Base-by-base conservation (phyloP, 352 stramenopile species). In the Phytophthora niederhauseri region DNA sequence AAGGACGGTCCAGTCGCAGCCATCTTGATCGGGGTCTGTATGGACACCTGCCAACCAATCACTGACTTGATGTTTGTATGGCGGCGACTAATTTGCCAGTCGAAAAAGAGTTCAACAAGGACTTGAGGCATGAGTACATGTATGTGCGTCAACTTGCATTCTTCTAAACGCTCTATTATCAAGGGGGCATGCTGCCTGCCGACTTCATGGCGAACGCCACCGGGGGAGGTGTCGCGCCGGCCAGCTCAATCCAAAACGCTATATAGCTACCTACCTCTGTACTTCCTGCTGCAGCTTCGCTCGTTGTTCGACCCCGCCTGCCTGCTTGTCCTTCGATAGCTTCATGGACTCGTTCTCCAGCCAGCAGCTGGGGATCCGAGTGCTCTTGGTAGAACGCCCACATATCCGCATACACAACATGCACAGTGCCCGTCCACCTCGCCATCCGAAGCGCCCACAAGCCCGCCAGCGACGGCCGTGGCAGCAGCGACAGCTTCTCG, bases 1-100 rank as follows among this genome's bases (percentile, higher is more conserved):
- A 92, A 92, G 45, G 78, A 45, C 1, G 81, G 81, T 48, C 78
- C 80, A 50, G 61, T 62, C 17, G 74, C 78, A 38, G 78, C 80
- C 80, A 89, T 69, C 30, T 45, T 31, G 28, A 31, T 19, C 17
- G 9, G 28, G 17, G 26, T 31, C 5, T 31, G 28, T 31, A 8
- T 52, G 30, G 53, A 19, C 51, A 28, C 26, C 15, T 49, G 38
- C 52, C 63, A 68, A 52, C 57, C 55, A 74, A 64, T 14, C 28
- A 59, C 6, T 68, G 34, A 64, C 53, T 72, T 72, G 54, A 19
- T 9, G 34, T 64, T 69, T 70, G 56, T 65, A 70, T 61, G 55
- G 26, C n/a, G 34, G 28, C 7, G n/a, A 48, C 38, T 51, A 61
- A 53, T 63, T 53, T 57, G 57, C 49, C 31, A 68, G 43, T 72